Evolutionary conservation across 495 filamentous ascomycete genomes (phyloP).

Genomic region (Trypethelium eluteriae): DNA sequence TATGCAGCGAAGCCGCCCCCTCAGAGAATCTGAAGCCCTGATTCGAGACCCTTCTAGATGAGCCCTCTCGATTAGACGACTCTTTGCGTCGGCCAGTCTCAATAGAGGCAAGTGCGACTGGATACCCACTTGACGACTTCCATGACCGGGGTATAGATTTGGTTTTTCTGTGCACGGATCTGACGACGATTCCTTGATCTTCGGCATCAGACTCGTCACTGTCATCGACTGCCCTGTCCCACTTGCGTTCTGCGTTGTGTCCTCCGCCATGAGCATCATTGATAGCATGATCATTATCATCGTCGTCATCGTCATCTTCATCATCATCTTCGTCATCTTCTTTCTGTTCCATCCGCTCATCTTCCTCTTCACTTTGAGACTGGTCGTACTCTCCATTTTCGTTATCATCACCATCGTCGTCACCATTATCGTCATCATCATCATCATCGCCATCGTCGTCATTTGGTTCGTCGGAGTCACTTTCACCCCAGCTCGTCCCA

Average conservation of each 20-base stretch:
- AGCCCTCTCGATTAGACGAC: not conserved
- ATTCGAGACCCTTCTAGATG: not conserved
- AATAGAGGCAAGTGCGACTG: not conserved
- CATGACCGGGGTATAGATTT: not conserved
- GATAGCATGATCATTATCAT: not conserved
- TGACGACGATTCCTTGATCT: not conserved
- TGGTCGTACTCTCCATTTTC: not conserved
- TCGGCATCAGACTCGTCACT: not conserved
- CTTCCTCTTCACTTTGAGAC: not conserved
- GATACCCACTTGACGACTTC: not conserved
- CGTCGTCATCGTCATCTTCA: not conserved
- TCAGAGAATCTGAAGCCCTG: too few relatives aligned
- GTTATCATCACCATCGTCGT: not conserved
- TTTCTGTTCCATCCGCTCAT: not conserved
- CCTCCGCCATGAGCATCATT: not conserved
- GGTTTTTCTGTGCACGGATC: not conserved
- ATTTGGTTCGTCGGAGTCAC: not conserved
- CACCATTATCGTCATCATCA: not conserved
- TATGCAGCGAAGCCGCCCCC: too few relatives aligned
- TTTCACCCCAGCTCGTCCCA: not conserved
- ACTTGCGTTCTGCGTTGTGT: not conserved
- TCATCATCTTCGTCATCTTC: not conserved
- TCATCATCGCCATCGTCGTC: not conserved
- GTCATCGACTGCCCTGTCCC: not conserved
- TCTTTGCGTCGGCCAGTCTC: not conserved